Evolutionary conservation across 768 basidiomycete genomes (phyloP), one percentile per base, ranked within the genome.

Genomic region (Leccinum arenicola): DNA sequence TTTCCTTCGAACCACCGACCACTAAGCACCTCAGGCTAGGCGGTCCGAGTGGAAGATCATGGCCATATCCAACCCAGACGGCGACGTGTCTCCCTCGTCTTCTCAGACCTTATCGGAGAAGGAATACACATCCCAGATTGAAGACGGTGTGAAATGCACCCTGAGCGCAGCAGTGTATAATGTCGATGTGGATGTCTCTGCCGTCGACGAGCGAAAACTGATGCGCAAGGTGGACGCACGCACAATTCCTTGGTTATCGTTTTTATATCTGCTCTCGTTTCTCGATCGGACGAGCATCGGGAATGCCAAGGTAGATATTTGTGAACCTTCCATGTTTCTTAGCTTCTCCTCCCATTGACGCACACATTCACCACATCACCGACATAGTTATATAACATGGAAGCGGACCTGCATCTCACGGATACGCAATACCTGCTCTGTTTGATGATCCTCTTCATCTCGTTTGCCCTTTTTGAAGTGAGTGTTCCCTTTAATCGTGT

Each of bases 221-320:
- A 67, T 92, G 61, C 76, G 88, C 65, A 91, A 89, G 73, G 80
- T 91, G 50, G 88, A 88, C 70, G 62, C 78, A 58, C 79, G 80
- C 17, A 78, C 88, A 60, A 78, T 88, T 36, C 84, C 86, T 10
- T 89, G 87, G 88, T 67, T 88, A 40, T 85, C 88, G 5, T 79
- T 94, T 55, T 72, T 93, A 64, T 91, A 91, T 72, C 76, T 92
- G 36, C 76, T 93, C 40, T 86, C 86, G 64, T 92, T 91, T 77
- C 72, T 85, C 55, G 83, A 84, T 61, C 76, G 84, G 29, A 81
- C 82, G 60, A 82, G 80, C 56, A 80, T 83, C 57, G 82, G 81
- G 36, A 83, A 84, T 55, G 64, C 69, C 52, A 67, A 68, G 58
- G 62, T 66, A 25, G 1, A 50, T 23, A 5, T 33, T 9, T 7